Evolutionary conservation across 352 stramenopile genomes (phyloP), one percentile per base, ranked within the genome.

Genomic region (Phytophthora pinifolia): DNA sequence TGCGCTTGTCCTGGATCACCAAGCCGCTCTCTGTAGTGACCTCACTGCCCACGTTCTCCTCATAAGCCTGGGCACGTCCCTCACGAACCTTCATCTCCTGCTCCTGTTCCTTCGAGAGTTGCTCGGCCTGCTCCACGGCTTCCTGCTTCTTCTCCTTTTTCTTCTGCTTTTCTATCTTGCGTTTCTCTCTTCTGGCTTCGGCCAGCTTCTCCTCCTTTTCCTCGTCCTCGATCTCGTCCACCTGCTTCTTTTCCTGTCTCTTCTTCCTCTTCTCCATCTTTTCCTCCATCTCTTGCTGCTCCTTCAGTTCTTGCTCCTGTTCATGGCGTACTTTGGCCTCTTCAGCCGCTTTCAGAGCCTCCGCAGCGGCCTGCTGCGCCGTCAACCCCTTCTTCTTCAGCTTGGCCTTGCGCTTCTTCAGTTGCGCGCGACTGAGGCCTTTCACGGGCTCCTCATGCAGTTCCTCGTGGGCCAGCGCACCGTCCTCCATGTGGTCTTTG

Each of bases 371-470:
- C 36, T 76, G 39, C 14, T 67, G 35, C 8, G 68, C 54, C 10
- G 51, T 58, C 25, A 79, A 29, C 2, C 76, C 74, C 52, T 79
- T 54, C 35, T 89, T 89, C 56, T 86, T 86, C 42, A 88, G 72
- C 57, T 88, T 88, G 25, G 62, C 53, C 46, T 89, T 89, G 64
- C 79, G 83, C 51, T 86, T 86, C 74, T 92, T 92, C 12, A 92
- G 71, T 31, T 83, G 75, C 27, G 82, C 82, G 6, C 82, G 77
- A 68, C 82, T 92, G 44, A 83, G 63, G 4, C 81, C 78, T 0
- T 69, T 59, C 30, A 72, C 58, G 12, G 63, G 65, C 51, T 81
- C 74, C 47, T 69, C 64, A 10, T 70, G 30, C 52, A 59, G 46
- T 43, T 80, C 46, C 25, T 86, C 65, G 17, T 75, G 65, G 20